These are phyloP conservation scores for Capsella rubella DNA, from an alignment of 441 rosid genomes.

Conservation along the genomic window DNA sequence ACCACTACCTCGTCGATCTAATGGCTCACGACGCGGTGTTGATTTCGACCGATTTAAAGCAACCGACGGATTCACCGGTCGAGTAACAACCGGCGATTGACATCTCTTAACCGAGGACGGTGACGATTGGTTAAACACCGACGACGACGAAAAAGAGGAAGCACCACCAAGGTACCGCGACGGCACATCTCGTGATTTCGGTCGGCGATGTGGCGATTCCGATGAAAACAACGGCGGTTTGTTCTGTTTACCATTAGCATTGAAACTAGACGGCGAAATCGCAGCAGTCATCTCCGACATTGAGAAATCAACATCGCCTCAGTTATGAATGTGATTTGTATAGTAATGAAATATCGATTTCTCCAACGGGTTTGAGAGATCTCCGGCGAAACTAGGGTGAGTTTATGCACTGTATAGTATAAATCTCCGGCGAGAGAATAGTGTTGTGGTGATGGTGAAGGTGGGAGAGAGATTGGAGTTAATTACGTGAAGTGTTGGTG, in stretches of 20 bases:
- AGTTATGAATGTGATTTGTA: conserved; percentile 7
- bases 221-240: conserved; percentile 26
- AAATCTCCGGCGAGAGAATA: too few species aligned
- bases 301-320: conserved; percentile 27
- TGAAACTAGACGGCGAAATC: conserved; percentile 35
- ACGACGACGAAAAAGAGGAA: conserved; percentile 19
- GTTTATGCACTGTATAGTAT: too few species aligned
- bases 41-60: conserved; percentile 69
- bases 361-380: conserved; percentile 12
- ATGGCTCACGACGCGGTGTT: conserved; percentile 51
- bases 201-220: conserved; percentile 21
- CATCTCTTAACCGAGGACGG: conserved; percentile 49
- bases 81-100: conserved; percentile 56
- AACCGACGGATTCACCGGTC: conserved; percentile 42
- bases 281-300: conserved; percentile 35
- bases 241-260: not conserved
- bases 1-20: conserved; percentile 51
- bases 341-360: not conserved
- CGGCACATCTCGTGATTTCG: conserved; percentile 31
- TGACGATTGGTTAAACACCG: not conserved
- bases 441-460: too few species aligned
- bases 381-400: conserved; percentile 31
- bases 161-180: conserved; percentile 37
- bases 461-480: too few species aligned
- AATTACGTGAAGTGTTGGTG: too few species aligned